A percentile compares a stretch with the other conserved stretches of the same genome.
Evolutionary conservation across 2,329 filamentous ascomycete species (phyloP).

Genomic region (Colletotrichum sansevieriae): DNA sequence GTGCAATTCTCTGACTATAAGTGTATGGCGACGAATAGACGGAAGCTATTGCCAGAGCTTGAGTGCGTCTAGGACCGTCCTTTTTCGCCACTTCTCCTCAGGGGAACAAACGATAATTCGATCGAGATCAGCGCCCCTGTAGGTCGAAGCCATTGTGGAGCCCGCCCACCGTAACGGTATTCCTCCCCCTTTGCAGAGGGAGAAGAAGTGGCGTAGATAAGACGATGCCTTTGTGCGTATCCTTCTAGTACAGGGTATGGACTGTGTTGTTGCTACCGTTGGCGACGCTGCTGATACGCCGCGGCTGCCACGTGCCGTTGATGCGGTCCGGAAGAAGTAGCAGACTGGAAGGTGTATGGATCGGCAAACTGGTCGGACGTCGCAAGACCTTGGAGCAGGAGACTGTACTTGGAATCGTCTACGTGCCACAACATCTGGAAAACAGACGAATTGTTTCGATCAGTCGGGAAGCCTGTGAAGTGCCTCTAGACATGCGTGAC

Average conservation of each 20-base stretch:
- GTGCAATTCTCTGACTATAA: too few relatives aligned
- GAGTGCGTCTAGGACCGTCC: neutral
- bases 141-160: conserved; percentile 66
- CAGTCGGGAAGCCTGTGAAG: too few relatives aligned
- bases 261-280: conserved; percentile 60
- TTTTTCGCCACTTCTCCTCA: conserved; percentile 49
- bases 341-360: too few relatives aligned
- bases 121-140: conserved; percentile 70
- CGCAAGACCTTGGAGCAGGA: too few relatives aligned
- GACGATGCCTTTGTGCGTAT: conserved; percentile 69
- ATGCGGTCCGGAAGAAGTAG: too few relatives aligned
- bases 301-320: conserved; percentile 62
- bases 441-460: too few relatives aligned
- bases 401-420: too few relatives aligned
- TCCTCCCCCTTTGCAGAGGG: conserved; percentile 64
- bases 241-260: conserved; percentile 64
- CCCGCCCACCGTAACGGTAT: conserved; percentile 69
- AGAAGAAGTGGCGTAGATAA: conserved; percentile 68
- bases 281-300: conserved; percentile 71
- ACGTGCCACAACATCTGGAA: too few relatives aligned
- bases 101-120: conserved; percentile 71
- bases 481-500: too few relatives aligned
- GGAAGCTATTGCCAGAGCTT: neutral
- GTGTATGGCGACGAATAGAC: too few relatives aligned
- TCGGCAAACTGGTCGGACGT: too few relatives aligned